Evolutionary conservation across 2,329 filamentous ascomycete genomes (phyloP), one percentile per base, ranked within the genome.

Genomic region (Colletotrichum phormii): DNA sequence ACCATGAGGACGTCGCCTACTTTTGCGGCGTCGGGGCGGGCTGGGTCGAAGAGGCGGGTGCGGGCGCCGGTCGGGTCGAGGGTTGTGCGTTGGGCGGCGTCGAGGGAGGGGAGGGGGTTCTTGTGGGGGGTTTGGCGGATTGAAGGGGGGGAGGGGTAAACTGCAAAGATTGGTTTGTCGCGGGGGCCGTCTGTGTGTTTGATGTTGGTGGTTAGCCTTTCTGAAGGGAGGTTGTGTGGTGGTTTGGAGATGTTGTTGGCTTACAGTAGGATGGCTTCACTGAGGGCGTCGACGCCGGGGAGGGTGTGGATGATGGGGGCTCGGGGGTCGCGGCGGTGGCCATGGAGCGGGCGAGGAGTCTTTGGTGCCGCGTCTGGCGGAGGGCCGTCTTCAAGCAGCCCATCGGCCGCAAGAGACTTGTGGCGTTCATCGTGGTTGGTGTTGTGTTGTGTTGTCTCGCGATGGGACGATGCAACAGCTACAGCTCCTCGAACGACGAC

Each of bases 1-100:
- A 98, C 94, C 78, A 97, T 94, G 46, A 99, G 88, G 75, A 99
- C 94, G 83, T 99, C 97, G 79, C 97, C 97, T 1, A 93, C 90
- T 78, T 93, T 92, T 67, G 93, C 95, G 78, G 91, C 90, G 81
- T 98, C 95, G 37, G 89, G 89, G 83, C 96, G 97, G 65, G 88
- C 84, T 77, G 89, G 90, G 76, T 91, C 90, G 86, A 99, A 98
- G 70, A 99, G 91, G 37, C 91, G 90, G 55, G 92, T 93, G 74
- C 96, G 93, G 64, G 93, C 92, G 62, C 95, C 95, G 1, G 92
- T 95, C 5, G 95, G 95, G 84, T 99, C 97, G 79, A 98, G 93
- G 54, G 88, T 82, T 53, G 88, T 81, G 79, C 97, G 88, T 84
- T 97, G 94, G 68, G 89, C 84, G 64, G 88, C 81, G 77, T 92